A percentile compares a stretch with the other conserved stretches of the same genome.
Conservation (phyloP, 2,329 filamentous ascomycete species). For the Blastomyces gilchristii region DNA sequence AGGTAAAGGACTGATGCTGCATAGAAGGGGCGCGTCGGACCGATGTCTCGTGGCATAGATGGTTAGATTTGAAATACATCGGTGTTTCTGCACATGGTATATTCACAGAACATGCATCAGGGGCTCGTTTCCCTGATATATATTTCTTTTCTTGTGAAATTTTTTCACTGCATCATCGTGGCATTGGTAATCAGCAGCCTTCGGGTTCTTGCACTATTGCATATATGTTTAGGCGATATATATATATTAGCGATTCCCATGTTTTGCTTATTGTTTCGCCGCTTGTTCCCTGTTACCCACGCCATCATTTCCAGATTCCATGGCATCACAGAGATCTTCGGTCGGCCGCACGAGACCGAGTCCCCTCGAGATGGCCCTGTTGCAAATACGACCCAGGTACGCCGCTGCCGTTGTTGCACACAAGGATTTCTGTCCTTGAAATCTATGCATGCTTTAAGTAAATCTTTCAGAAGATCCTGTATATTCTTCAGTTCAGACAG, state of each 20-base stretch:
- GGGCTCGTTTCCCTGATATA: neutral
- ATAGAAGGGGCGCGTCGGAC: neutral
- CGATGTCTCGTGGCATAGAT: conserved; percentile 1
- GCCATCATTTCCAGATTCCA: conserved; percentile 1
- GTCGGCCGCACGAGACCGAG: neutral
- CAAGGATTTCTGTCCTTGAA: neutral
- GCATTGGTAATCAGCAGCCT: neutral
- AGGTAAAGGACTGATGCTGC: neutral
- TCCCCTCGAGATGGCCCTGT: neutral
- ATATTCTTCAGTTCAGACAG: too few species aligned
- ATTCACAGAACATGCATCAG: neutral
- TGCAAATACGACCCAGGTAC: neutral
- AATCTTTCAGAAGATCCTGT: too few species aligned
- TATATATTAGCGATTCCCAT: neutral
- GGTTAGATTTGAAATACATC: conserved; percentile 1
- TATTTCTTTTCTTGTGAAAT: neutral
- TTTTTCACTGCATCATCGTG: neutral
- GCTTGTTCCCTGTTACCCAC: neutral
- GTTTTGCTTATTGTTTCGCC: neutral
- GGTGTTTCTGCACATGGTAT: conserved; percentile 1
- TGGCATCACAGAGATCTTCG: neutral
- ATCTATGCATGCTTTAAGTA: neutral
- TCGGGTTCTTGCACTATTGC: neutral
- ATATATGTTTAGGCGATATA: neutral
- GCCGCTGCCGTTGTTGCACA: conserved; percentile 1